Percentiles rank a stretch among this genome's conserved stretches.
Evolutionary conservation across 192 early-diverging fungal genomes (phyloP).

Genomic region (Backusella parvicylindrica): DNA sequence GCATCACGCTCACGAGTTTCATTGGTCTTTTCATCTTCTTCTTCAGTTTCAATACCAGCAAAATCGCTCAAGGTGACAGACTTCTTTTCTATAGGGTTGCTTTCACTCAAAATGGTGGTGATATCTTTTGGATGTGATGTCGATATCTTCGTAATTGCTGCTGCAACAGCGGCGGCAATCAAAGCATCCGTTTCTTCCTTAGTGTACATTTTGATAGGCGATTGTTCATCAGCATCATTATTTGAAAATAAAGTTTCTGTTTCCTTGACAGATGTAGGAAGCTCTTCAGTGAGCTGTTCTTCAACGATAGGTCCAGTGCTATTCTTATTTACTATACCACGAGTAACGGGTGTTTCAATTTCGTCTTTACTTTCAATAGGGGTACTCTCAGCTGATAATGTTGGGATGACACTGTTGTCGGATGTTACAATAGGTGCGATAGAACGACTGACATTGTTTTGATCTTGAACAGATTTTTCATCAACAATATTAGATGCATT

Average conservation of each 20-base stretch:
- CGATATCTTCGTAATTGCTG: slow-evolving; percentile 6
- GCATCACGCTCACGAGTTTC: not conserved
- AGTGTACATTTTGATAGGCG: not conserved
- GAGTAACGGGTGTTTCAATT: not conserved
- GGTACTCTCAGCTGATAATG: not conserved
- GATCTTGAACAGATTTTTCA: not conserved
- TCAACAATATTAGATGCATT: no score
- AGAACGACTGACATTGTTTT: not conserved
- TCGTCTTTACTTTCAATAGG: not conserved
- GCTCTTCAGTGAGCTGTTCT: not conserved
- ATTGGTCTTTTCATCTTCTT: not conserved
- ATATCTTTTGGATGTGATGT: not conserved
- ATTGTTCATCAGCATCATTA: not conserved
- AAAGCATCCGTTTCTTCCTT: slow-evolving; percentile 20
- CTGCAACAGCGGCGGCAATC: slow-evolving; percentile 24
- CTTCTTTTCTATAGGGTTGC: not conserved
- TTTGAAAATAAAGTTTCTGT: not conserved
- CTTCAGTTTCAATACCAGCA: not conserved
- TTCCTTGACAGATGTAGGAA: not conserved
- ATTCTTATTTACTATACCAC: no score
- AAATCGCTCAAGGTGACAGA: not conserved
- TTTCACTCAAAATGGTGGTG: not conserved
- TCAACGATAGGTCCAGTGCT: not conserved
- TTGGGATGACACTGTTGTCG: not conserved
- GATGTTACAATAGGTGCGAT: no score